A percentile compares a stretch with the other conserved stretches of the same genome.
Conservation (phyloP, 441 rosid species). For the Mallotus japonicus region DNA sequence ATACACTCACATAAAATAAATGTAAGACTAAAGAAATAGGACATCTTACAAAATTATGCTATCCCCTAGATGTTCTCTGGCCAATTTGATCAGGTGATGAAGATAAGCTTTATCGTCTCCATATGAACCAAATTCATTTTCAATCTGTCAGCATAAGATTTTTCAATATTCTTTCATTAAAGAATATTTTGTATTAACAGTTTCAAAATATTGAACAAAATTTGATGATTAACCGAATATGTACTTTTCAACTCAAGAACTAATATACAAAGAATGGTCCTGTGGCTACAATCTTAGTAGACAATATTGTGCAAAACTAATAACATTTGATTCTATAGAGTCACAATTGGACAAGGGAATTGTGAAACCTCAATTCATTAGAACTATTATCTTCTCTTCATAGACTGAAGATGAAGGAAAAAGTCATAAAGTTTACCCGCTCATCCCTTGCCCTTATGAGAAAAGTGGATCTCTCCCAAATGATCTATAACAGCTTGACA, state of each 20-base stretch:
- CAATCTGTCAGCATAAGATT: slow-evolving; percentile 55
- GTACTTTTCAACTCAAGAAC: neutral
- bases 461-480: too few species aligned
- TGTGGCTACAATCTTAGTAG: neutral
- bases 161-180: slow-evolving; percentile 9
- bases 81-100: slow-evolving; percentile 56
- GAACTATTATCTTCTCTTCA: neutral
- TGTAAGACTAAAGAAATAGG: slow-evolving; percentile 17
- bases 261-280: neutral
- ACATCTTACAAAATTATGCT: slow-evolving; percentile 66
- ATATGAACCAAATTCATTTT: slow-evolving; percentile 96
- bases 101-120: slow-evolving; percentile 90
- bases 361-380: neutral
- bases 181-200: slow-evolving; percentile 8
- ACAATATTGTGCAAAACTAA: neutral
- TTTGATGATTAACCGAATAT: slow-evolving; percentile 15
- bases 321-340: neutral
- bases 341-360: neutral
- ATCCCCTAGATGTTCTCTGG: slow-evolving; percentile 62
- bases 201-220: slow-evolving; percentile 20
- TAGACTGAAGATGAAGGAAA: neutral
- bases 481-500: neutral
- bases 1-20: slow-evolving; percentile 8
- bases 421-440: neutral
- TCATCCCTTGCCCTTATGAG: too few species aligned